These are phyloP conservation scores for Fusarium humuli DNA, from an alignment of 2,329 filamentous ascomycete genomes.

Conservation along the genomic window DNA sequence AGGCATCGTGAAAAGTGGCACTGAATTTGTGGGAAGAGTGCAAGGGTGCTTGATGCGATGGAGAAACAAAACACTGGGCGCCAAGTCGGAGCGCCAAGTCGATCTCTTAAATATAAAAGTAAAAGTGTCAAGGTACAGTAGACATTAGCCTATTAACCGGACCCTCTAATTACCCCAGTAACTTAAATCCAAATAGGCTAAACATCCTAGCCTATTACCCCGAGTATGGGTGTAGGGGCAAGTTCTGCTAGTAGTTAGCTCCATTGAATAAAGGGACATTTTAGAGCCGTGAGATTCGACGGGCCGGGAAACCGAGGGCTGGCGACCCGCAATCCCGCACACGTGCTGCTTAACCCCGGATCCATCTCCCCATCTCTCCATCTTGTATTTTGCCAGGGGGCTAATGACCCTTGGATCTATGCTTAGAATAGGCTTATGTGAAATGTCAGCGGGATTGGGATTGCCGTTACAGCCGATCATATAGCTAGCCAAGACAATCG, in stretches of 20 bases:
- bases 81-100: not conserved
- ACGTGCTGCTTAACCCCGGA: not conserved
- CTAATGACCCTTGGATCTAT: not conserved
- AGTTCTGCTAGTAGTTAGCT: not conserved
- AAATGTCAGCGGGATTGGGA: not conserved
- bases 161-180: not conserved
- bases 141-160: not conserved
- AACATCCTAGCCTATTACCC: not conserved
- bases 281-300: not conserved
- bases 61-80: not conserved
- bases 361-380: not conserved
- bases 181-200: not conserved
- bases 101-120: not conserved
- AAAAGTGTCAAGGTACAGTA: not conserved
- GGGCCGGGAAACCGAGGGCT: not conserved
- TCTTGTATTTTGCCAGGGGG: not conserved
- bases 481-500: not conserved
- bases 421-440: not conserved
- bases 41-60: not conserved
- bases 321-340: not conserved
- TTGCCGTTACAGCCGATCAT: not conserved
- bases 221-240: not conserved
- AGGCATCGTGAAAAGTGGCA: constrained; percentile 13
- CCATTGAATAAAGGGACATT: not conserved
- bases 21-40: not conserved